Evolutionary conservation across 1,139 yeast genomes (phyloP).

Genomic region (Pichia terricola): DNA sequence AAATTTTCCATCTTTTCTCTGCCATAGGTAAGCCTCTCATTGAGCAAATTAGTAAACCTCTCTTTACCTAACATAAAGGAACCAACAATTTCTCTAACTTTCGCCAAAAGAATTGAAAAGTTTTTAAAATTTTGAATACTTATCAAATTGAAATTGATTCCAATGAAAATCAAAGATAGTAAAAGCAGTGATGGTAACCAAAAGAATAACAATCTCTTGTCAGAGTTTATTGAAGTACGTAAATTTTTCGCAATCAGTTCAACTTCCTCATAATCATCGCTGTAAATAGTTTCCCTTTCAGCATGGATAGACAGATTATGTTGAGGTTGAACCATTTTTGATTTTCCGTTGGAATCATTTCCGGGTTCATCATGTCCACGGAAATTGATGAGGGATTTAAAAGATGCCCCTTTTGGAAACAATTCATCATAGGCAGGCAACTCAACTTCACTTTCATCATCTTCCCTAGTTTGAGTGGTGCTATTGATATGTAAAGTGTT

Average conservation of each 20-base stretch:
- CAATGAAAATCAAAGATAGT: slow-evolving; percentile 41
- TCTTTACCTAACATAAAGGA: slow-evolving; percentile 62
- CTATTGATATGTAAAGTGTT: neutral
- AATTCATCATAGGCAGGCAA: slow-evolving; percentile 77
- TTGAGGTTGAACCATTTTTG: neutral
- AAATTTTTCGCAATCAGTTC: slow-evolving; percentile 38
- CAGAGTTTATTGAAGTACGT: slow-evolving; percentile 43
- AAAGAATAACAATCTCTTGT: slow-evolving; percentile 77
- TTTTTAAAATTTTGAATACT: slow-evolving; percentile 17
- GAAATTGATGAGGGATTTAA: slow-evolving; percentile 29
- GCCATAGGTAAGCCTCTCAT: slow-evolving; percentile 61
- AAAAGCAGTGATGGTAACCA: slow-evolving; percentile 70
- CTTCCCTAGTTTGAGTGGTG: neutral
- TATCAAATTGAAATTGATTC: slow-evolving; percentile 37
- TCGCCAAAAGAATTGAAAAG: slow-evolving; percentile 28
- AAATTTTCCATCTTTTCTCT: slow-evolving; percentile 57
- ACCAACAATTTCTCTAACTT: slow-evolving; percentile 37
- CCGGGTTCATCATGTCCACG: slow-evolving; percentile 13
- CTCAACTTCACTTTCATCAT: neutral
- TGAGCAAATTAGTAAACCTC: slow-evolving; percentile 38
- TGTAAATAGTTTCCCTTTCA: neutral
- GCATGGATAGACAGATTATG: neutral
- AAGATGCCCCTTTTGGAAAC: slow-evolving; percentile 54
- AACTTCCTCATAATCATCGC: slow-evolving; percentile 7
- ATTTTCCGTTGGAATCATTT: neutral